Evolutionary conservation across 495 filamentous ascomycete species (phyloP), one percentile per base, ranked within the genome.

Genomic region (Aspergillus wentii): DNA sequence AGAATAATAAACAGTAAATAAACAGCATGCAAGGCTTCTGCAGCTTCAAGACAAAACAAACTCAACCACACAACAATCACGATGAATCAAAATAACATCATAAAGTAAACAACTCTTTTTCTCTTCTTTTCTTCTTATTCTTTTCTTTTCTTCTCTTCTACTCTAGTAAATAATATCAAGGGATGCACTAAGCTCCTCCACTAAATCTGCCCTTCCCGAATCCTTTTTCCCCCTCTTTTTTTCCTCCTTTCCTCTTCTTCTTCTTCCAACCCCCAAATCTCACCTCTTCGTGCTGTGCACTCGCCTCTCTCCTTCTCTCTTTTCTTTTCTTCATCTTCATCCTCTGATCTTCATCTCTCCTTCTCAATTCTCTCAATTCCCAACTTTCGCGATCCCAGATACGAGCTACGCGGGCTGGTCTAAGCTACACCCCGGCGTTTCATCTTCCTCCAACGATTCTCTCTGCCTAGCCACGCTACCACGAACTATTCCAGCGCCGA

Each of bases 371-470:
- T 35, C 19, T 30, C 21, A 42, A 25, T 29, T 18, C 17, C 11
- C 8, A 16, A 40, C 26, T 35, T 23, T 27, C 18, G 40, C 37
- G 17, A 14, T 17, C 34, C 40, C 32, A 35, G 40, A 36, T 40
- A 27, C 10, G 13, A 28, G 10, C 25, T 13, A 28, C 25, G 9
- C 25, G 2, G 15, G 11, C 13, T 47, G 44, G 44, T 37, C 44
- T 41, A 41, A 41, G 44, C 38, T 41, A 28, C 38, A 33, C 37
- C 21, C 38, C 44, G 44, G 30, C 34, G 44, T 47, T 47, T 47
- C 44, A 47, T 37, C 44, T 34, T 29, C 39, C 38, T 22, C n/a
- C 25, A 14, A n/a, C 25, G 16, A 18, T 42, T 16, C 26, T 30
- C 41, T 43, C 19, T 9, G 9, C 28, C 39, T 41, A 36, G 37